phyloP scores from a whole-genome alignment of 495 filamentous ascomycete species.

The Aspergillus heteromorphus region DNA sequence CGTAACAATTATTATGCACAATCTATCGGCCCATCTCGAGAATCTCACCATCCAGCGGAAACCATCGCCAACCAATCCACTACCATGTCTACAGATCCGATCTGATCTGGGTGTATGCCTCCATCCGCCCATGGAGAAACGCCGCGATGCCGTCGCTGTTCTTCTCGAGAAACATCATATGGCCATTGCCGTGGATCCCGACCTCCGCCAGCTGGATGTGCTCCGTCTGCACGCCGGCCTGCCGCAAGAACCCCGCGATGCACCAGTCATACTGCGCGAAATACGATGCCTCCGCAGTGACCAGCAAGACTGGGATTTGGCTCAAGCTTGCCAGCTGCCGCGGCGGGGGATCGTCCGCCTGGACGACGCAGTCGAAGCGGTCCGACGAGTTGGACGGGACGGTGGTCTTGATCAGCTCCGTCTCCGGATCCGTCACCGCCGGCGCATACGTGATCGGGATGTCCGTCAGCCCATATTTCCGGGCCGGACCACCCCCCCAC shows the following conservation, averaged over 20 bases:
- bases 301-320: conserved; percentile 39
- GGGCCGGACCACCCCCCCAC: conserved; percentile 19
- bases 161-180: conserved; percentile 57
- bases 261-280: conserved; percentile 55
- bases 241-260: conserved; percentile 46
- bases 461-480: conserved; percentile 42
- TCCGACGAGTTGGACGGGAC: conserved; percentile 17
- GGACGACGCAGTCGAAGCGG: conserved; percentile 33
- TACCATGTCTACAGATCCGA: no score
- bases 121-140: conserved; percentile 38
- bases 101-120: no score
- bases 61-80: no score
- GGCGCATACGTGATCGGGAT: conserved; percentile 49
- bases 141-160: conserved; percentile 49
- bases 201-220: conserved; percentile 39
- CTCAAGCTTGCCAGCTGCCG: conserved; percentile 45
- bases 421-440: conserved; percentile 22
- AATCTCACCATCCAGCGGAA: no score
- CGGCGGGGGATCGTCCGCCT: conserved; percentile 38
- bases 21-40: no score
- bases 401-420: conserved; percentile 22
- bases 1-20: no score
- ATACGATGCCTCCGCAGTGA: conserved; percentile 50
- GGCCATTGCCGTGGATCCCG: conserved; percentile 52
- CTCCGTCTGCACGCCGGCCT: conserved; percentile 48